These are phyloP conservation scores for Baorangia bicolor DNA, from an alignment of 768 basidiomycete species.

Conservation along the genomic window DNA sequence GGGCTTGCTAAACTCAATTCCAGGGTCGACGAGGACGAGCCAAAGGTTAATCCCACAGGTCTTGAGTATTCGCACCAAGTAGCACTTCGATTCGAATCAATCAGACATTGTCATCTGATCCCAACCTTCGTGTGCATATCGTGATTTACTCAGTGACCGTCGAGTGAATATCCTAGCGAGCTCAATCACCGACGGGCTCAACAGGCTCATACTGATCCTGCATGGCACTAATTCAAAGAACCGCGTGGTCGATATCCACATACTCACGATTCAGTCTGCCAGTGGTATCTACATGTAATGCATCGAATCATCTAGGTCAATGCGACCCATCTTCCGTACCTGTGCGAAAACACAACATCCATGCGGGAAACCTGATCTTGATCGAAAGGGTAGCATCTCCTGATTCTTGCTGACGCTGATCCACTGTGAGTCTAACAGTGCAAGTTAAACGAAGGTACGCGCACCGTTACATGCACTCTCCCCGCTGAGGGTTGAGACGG, in stretches of 20 bases:
- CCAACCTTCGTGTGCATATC: background rate
- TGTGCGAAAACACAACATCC: background rate
- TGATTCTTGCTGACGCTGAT: background rate
- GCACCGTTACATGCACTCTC: background rate
- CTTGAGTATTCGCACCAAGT: no score
- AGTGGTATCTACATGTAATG: background rate
- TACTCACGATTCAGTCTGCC: background rate
- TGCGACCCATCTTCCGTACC: background rate
- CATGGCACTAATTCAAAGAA: background rate
- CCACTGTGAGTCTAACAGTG: background rate
- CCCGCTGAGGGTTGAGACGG: background rate
- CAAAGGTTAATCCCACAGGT: no score
- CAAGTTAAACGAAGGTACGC: background rate
- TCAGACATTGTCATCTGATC: background rate
- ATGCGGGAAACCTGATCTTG: background rate
- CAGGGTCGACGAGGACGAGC: no score
- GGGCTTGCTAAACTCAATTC: no score
- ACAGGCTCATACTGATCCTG: background rate
- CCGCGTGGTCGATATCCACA: background rate
- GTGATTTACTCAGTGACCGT: background rate
- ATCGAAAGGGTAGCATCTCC: background rate
- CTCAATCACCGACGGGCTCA: background rate
- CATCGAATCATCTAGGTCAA: background rate
- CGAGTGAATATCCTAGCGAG: background rate
- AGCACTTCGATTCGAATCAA: no score